These are phyloP conservation scores for Penicillium digitatum DNA, from an alignment of 2,329 filamentous ascomycete species.

Conservation along the genomic window DNA sequence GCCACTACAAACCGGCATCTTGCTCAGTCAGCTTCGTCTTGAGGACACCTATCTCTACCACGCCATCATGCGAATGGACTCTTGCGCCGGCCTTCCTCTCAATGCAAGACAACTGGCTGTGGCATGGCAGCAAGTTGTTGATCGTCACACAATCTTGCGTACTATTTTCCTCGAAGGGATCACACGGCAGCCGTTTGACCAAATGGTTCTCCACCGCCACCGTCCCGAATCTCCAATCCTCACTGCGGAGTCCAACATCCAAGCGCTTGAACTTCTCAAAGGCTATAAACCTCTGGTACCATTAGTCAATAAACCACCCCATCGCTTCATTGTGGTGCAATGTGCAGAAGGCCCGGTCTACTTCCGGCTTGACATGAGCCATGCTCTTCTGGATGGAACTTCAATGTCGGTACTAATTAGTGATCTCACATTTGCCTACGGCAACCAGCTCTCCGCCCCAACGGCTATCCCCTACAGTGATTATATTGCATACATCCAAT, in stretches of 20 bases:
- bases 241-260: too few relatives aligned
- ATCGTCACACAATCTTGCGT: not conserved
- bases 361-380: constrained; percentile 14
- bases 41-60: not conserved
- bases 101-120: not conserved
- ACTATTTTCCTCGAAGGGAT: not conserved
- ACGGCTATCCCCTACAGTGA: too few relatives aligned
- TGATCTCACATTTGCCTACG: too few relatives aligned
- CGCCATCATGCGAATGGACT: not conserved
- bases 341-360: not conserved
- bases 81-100: not conserved
- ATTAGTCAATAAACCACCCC: not conserved
- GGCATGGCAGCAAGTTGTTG: not conserved
- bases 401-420: too few relatives aligned
- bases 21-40: not conserved
- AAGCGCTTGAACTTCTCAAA: too few relatives aligned
- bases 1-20: constrained; percentile 36
- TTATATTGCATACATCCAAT: too few relatives aligned
- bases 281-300: too few relatives aligned
- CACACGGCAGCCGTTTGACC: not conserved
- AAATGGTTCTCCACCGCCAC: not conserved
- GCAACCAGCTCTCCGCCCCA: too few relatives aligned
- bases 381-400: constrained; percentile 17
- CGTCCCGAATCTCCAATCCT: not conserved
- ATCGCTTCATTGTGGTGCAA: not conserved